These are phyloP conservation scores for Solanum lycopersicoides DNA, from an alignment of 257 asterid genomes.

Conservation along the genomic window DNA sequence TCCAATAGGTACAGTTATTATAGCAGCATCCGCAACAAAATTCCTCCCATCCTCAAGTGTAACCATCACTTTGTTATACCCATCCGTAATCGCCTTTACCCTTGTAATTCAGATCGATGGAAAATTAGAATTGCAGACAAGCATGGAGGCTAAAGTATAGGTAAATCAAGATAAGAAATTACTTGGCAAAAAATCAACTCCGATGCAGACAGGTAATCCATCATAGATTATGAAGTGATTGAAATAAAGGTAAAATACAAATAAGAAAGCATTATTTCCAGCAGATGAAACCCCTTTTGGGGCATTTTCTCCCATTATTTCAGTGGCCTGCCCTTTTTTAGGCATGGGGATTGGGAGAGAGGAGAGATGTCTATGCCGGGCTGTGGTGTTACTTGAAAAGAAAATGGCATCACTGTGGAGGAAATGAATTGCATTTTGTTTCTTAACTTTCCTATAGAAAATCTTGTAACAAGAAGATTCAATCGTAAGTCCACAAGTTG, in stretches of 20 bases:
- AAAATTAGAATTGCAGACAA: neutral
- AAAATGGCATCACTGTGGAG: neutral
- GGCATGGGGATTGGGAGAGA: neutral
- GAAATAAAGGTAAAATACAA: neutral
- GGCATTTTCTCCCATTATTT: neutral
- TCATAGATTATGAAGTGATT: neutral
- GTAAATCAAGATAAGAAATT: neutral
- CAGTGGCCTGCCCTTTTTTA: neutral
- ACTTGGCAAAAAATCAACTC: neutral
- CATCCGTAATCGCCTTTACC: conserved; percentile 54
- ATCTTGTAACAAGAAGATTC: neutral
- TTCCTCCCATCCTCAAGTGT: conserved; percentile 64
- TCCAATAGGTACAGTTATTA: conserved; percentile 87
- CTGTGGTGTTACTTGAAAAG: neutral
- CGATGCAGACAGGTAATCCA: neutral
- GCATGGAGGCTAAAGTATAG: neutral
- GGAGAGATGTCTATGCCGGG: neutral
- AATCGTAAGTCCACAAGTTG: neutral
- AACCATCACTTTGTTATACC: conserved; percentile 60
- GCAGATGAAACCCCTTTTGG: neutral
- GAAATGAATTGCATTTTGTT: neutral
- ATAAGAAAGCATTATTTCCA: neutral
- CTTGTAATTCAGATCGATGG: conserved; percentile 14
- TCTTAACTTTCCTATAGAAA: neutral
- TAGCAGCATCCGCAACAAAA: conserved; percentile 82